Base-by-base conservation (phyloP, 495 filamentous ascomycete genomes). In the Penicillium alfredii region DNA sequence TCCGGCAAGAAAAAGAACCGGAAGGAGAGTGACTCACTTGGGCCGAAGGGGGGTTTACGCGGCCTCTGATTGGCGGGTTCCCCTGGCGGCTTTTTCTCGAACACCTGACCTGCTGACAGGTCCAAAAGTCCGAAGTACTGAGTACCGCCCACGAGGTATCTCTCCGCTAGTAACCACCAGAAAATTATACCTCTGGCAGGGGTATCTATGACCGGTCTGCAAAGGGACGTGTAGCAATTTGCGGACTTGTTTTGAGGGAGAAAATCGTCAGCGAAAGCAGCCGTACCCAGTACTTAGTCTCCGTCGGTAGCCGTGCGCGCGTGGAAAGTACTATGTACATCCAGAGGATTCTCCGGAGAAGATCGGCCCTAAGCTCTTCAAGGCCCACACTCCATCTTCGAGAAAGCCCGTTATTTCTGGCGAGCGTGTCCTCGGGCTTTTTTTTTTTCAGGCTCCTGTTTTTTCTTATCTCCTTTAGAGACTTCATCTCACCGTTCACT, bases 1-100 rank as follows among this genome's bases (percentile, higher is more conserved):
- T 55, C 47, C 51, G 51, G 31, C 21, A 52, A 54, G 51, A 55
- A 51, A 55, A 55, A 41, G 51, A 55, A 51, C 34, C 51, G 51
- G 51, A 28, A 40, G 4, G 15, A 22, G 18, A 35, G 35, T 55
- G 51, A 55, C 35, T 55, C 51, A 55, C 33, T 16, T 38, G 38
- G 35, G 42, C 15, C 2, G 21, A 40, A 30, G 11, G 24, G 17
- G 23, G 25, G 31, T 26, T 3, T 2, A 1, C 9, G 6, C 1
- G 1, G 3, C 23, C 23, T 18, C 1, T 48, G 38, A 47, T 49
- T 52, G 45, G 49, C 22, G 12, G 15, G 0, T 31, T 15, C 23
- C 31, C 32, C n/a, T n/a, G n/a, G n/a, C n/a, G n/a, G n/a, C n/a
- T n/a, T n/a, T n/a, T 25, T 25, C 23, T n/a, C 23, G 23, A 8